Evolutionary conservation across 2,329 filamentous ascomycete species (phyloP), one percentile per base, ranked within the genome.

Genomic region (Stagonosporopsis cucurbitacearum): DNA sequence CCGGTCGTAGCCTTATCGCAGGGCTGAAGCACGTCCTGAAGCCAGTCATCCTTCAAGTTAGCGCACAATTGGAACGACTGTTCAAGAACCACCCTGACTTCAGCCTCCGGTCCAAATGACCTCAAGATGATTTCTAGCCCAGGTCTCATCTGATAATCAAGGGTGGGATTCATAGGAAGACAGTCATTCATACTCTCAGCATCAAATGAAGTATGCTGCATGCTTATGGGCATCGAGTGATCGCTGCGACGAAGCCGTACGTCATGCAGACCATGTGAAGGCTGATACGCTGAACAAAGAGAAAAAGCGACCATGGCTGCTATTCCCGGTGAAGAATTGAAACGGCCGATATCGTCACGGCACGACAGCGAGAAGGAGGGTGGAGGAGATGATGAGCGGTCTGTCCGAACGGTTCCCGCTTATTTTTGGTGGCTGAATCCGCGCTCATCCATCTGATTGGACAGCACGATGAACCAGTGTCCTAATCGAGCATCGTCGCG

Each of bases 1-100:
- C 54, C 54, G 54, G 44, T 49, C 26, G 33, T 44, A 57, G 54
- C 54, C 54, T 57, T 52, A 49, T 52, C 43, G 22, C 49, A 52
- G 49, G 54, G 54, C 48, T 57, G 54, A 52, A 44, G 48, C 32
- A 40, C 20, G 20, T 32, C 17, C 17, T 25, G 22, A 44, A 48
- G 33, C 13, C 43, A 50, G 48, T 44, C 43, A 12, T 33, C 13
- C 19, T n/a, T 40, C 25, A 35, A 36, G 26, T 37, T 46, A 47
- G 41, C 26, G 53, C 20, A 46, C 43, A 43, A 39, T 37, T 48
- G 47, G 49, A 49, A 35, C 49, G 48, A 33, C 43, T 39, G 43
- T 57, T 57, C 43, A 49, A n/a, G 23, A 43, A 48, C 43, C 5
- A 25, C 37, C n/a, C n/a, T n/a, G n/a, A 37, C 54, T 48, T 44